Evolutionary conservation across 2,329 filamentous ascomycete species (phyloP).

Genomic region (Beauveria pseudobassiana): DNA sequence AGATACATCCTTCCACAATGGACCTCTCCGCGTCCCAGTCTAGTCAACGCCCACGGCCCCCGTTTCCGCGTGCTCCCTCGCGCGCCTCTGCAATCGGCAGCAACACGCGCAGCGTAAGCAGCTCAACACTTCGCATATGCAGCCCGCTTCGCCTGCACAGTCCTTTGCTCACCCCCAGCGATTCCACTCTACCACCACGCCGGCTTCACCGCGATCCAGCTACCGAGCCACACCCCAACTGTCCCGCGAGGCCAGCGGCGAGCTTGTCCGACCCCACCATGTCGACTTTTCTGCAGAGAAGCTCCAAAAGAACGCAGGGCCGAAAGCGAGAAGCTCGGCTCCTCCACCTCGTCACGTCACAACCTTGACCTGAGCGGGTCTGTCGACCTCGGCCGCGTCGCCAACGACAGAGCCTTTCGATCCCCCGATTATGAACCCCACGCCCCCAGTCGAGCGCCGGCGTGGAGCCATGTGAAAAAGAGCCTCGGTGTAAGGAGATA

Average conservation of each 20-base stretch:
- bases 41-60: constrained; percentile 22
- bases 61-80: constrained; percentile 36
- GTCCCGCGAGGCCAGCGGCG: constrained; percentile 35
- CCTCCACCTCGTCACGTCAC: constrained; percentile 24
- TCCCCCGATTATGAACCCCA: constrained; percentile 25
- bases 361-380: constrained; percentile 32
- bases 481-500: constrained; percentile 58
- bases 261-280: constrained; percentile 33
- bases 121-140: constrained; percentile 30
- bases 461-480: constrained; percentile 38
- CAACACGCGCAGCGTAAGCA: constrained; percentile 35
- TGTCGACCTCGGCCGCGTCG: constrained; percentile 28
- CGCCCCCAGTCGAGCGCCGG: constrained; percentile 37
- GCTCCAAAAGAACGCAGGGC: constrained; percentile 42
- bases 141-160: constrained; percentile 27
- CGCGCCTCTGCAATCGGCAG: constrained; percentile 38
- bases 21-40: constrained; percentile 20
- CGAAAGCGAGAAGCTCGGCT: constrained; percentile 36
- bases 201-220: constrained; percentile 28
- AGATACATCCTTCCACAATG: constrained; percentile 19
- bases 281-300: constrained; percentile 49
- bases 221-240: constrained; percentile 35
- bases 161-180: constrained; percentile 31
- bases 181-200: constrained; percentile 32
- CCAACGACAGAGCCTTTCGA: constrained; percentile 33